phyloP scores from a whole-genome alignment of 257 asterid genomes.

The Solanum pennellii region DNA sequence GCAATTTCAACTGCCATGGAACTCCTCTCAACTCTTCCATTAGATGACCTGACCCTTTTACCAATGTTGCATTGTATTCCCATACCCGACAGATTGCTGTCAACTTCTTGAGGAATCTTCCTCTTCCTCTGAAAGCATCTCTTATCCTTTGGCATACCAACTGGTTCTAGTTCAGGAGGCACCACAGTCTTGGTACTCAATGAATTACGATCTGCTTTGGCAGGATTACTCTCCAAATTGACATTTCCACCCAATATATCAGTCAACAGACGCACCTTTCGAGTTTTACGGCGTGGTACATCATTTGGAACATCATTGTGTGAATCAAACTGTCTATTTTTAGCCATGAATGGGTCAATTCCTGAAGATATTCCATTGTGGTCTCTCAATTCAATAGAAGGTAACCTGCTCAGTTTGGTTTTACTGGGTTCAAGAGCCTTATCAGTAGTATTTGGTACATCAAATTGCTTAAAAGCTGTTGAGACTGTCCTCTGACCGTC shows the following conservation, averaged over 20 bases:
- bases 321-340: neutral
- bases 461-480: neutral
- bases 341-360: slow-evolving; percentile 13
- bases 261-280: slow-evolving; percentile 57
- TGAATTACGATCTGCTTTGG: neutral
- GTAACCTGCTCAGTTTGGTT: neutral
- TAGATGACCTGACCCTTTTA: slow-evolving; percentile 25
- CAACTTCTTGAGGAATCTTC: slow-evolving; percentile 27
- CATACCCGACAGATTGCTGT: slow-evolving; percentile 8
- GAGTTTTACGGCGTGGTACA: slow-evolving; percentile 21
- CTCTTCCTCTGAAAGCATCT: slow-evolving; percentile 32
- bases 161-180: slow-evolving; percentile 22
- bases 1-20: slow-evolving; percentile 16
- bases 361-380: slow-evolving; percentile 27
- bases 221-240: slow-evolving; percentile 6
- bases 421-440: neutral
- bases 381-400: slow-evolving; percentile 19
- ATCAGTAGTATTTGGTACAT: neutral
- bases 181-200: slow-evolving; percentile 1
- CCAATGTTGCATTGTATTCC: slow-evolving; percentile 5
- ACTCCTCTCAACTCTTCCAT: slow-evolving; percentile 19
- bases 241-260: slow-evolving; percentile 51
- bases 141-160: neutral
- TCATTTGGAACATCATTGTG: neutral
- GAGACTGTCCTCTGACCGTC: neutral